Conservation (phyloP, 208 protist genomes). For the Leishmania major region DNA sequence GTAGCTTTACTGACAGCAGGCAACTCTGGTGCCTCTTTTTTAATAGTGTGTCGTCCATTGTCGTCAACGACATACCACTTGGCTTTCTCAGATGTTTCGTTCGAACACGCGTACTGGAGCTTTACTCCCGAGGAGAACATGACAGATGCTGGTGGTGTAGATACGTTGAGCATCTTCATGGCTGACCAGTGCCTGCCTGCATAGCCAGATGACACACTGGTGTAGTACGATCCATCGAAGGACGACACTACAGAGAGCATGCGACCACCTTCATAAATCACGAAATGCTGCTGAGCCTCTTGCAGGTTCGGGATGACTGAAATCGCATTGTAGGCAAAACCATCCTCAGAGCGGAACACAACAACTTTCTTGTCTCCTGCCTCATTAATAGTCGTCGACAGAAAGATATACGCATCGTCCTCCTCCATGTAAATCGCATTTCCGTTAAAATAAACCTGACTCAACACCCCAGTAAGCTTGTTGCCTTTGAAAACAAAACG, state of each 20-base stretch:
- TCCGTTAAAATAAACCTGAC: slow-evolving; percentile 48
- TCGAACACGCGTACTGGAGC: slow-evolving; percentile 38
- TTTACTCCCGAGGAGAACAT: slow-evolving; percentile 32
- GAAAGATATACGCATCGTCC: slow-evolving; percentile 47
- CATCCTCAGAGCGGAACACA: slow-evolving; percentile 43
- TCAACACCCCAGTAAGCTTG: slow-evolving; percentile 22
- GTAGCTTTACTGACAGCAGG: neutral
- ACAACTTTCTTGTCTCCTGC: slow-evolving; percentile 24
- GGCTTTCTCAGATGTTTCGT: slow-evolving; percentile 18
- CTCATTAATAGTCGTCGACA: slow-evolving; percentile 37
- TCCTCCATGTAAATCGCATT: slow-evolving; percentile 45
- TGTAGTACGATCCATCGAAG: slow-evolving; percentile 16
- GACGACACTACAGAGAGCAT: slow-evolving; percentile 26
- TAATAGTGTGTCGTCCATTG: slow-evolving; percentile 2
- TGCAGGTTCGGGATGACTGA: slow-evolving; percentile 13
- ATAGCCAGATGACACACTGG: slow-evolving; percentile 40
- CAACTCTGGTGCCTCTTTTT: neutral
- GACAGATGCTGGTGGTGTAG: slow-evolving; percentile 33
- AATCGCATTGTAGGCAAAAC: slow-evolving; percentile 30
- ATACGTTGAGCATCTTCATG: slow-evolving; percentile 37
- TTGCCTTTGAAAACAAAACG: slow-evolving; percentile 29
- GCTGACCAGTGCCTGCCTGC: slow-evolving; percentile 47
- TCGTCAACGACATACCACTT: slow-evolving; percentile 28
- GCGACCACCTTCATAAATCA: slow-evolving; percentile 19
- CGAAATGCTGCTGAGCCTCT: slow-evolving; percentile 19